phyloP scores from a whole-genome alignment of 2,329 filamentous ascomycete genomes.

The Aspergillus sp. region DNA sequence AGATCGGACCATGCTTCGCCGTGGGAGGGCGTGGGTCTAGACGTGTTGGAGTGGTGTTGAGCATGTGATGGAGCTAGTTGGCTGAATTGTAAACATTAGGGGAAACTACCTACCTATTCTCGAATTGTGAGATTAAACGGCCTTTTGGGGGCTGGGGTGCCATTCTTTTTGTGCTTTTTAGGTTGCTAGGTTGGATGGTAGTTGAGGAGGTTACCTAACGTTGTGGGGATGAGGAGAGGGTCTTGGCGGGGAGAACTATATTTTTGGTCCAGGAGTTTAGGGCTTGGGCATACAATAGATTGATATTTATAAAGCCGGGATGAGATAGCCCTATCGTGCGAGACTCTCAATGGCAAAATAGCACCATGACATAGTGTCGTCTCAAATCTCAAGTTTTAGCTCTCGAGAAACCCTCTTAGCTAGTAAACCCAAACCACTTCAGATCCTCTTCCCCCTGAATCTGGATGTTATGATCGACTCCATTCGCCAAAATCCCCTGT shows the following conservation, averaged over 20 bases:
- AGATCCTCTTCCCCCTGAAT: slow-evolving; percentile 23
- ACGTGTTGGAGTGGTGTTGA: not conserved
- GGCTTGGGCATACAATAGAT: no score
- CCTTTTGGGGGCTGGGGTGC: slow-evolving; percentile 71
- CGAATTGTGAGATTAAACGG: slow-evolving; percentile 7
- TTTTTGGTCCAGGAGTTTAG: no score
- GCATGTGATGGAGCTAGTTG: not conserved
- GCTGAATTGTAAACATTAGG: not conserved
- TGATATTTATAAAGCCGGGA: no score
- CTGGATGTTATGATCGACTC: slow-evolving; percentile 21
- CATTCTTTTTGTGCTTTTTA: not conserved
- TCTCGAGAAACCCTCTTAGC: not conserved
- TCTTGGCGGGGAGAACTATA: no score
- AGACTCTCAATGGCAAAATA: no score
- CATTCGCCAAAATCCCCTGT: slow-evolving; percentile 24
- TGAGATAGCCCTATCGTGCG: no score
- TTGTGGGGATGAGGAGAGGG: not conserved
- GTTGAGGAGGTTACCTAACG: not conserved
- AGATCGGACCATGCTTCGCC: slow-evolving; percentile 19
- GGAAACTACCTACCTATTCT: not conserved
- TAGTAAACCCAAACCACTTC: slow-evolving; percentile 26
- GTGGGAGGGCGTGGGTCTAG: not conserved
- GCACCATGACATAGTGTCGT: no score
- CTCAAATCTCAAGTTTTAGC: no score
- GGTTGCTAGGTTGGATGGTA: not conserved